Percentiles rank a stretch among this genome's conserved stretches.
Conservation (phyloP, 108 stramenopile species). For the Tribonema minus region DNA sequence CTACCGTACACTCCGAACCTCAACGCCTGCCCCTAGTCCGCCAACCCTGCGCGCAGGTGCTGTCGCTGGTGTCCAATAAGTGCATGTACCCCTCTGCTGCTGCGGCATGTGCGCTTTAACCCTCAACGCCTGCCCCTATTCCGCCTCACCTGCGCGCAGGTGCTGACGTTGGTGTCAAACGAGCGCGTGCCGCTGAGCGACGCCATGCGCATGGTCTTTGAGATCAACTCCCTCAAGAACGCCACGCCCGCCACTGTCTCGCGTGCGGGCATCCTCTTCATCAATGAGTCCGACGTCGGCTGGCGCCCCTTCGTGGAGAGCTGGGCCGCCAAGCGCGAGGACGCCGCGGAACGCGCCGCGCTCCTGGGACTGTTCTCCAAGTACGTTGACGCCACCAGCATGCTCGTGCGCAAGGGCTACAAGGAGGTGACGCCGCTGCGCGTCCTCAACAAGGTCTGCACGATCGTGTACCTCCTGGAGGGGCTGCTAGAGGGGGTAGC, state of each 20-base stretch:
- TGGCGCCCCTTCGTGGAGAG: conserved; percentile 81
- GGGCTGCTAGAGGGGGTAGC: conserved; percentile 60
- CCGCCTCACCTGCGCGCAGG: too few relatives aligned
- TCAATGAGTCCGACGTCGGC: conserved; percentile 77
- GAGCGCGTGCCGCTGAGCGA: conserved; percentile 79
- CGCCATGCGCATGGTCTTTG: conserved; percentile 86
- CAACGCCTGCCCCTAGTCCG: too few relatives aligned
- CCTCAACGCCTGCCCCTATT: too few relatives aligned
- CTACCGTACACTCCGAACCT: too few relatives aligned
- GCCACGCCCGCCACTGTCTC: conserved; percentile 86
- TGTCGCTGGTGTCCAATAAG: too few relatives aligned
- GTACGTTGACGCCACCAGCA: conserved; percentile 70
- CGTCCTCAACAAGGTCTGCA: conserved; percentile 73
- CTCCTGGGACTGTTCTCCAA: conserved; percentile 75
- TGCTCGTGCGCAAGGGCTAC: conserved; percentile 69
- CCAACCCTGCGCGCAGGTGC: too few relatives aligned
- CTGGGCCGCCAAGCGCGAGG: conserved; percentile 65
- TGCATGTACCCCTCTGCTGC: too few relatives aligned
- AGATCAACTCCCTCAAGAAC: conserved; percentile 80
- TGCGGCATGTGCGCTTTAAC: too few relatives aligned
- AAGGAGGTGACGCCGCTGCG: conserved; percentile 71
- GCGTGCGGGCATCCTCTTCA: conserved; percentile 80
- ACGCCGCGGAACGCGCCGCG: conserved; percentile 56
- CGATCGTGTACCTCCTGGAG: conserved; percentile 71
- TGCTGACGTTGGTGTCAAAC: conserved; percentile 78